Percentiles rank a stretch among this genome's conserved stretches.
These are phyloP conservation scores for Leccinum sublutescens DNA, from an alignment of 768 basidiomycete genomes.

Conservation along the genomic window DNA sequence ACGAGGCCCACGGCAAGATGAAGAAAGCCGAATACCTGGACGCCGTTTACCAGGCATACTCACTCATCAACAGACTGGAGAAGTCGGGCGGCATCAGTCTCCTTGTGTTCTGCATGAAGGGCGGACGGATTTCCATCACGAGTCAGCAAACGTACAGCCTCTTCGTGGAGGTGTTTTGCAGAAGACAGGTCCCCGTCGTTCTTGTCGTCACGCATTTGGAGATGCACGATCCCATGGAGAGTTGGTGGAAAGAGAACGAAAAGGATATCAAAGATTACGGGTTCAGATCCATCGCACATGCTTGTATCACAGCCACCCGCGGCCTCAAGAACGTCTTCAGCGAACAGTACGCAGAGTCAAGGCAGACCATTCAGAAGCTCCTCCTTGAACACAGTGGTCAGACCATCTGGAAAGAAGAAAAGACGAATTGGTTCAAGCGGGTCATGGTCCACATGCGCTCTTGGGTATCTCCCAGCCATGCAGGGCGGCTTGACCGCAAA, in stretches of 20 bases:
- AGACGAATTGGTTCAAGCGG: constrained; percentile 25
- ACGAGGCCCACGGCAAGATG: constrained; percentile 28
- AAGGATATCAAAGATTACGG: constrained; percentile 29
- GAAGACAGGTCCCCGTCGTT: constrained; percentile 30
- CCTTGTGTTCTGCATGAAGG: constrained; percentile 32
- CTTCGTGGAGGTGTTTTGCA: constrained; percentile 41
- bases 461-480: constrained; percentile 21
- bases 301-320: constrained; percentile 40
- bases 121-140: constrained; percentile 24
- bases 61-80: constrained; percentile 35
- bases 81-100: constrained; percentile 27
- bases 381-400: constrained; percentile 18
- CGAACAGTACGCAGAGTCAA: constrained; percentile 37
- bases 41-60: constrained; percentile 28
- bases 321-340: constrained; percentile 18
- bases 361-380: constrained; percentile 18
- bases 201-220: constrained; percentile 38
- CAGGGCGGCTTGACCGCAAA: constrained; percentile 8
- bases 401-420: constrained; percentile 26
- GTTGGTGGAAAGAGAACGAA: constrained; percentile 42
- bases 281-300: constrained; percentile 37
- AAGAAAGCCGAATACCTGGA: constrained; percentile 22
- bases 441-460: constrained; percentile 24
- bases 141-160: constrained; percentile 32
- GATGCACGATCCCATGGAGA: constrained; percentile 29